Evolutionary conservation across 2,329 filamentous ascomycete species (phyloP).

Genomic region (Didymella exigua): DNA sequence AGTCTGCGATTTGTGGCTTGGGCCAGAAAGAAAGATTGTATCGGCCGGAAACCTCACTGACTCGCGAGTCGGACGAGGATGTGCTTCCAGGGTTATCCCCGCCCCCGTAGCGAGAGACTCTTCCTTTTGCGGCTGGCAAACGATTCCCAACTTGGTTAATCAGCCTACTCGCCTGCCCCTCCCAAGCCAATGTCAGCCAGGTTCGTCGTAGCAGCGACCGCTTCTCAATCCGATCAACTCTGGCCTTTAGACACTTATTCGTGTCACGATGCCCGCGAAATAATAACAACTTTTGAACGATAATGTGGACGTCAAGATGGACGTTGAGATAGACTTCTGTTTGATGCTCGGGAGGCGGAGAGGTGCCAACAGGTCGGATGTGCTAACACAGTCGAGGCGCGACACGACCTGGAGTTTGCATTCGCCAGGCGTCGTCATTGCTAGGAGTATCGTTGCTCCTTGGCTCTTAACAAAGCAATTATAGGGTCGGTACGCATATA

Average conservation of each 20-base stretch:
- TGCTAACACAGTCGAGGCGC: constrained; percentile 9
- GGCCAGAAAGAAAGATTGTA: constrained; percentile 12
- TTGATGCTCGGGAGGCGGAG: constrained; percentile 11
- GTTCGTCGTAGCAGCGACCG: constrained; percentile 8
- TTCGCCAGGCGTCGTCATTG: constrained; percentile 5
- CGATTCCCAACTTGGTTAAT: constrained; percentile 2
- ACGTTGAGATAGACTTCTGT: constrained; percentile 17
- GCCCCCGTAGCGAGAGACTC: background rate
- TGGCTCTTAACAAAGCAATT: constrained; percentile 25
- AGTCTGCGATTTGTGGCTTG: background rate
- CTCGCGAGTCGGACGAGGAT: constrained; percentile 14
- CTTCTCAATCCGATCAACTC: background rate
- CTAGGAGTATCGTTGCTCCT: constrained; percentile 24
- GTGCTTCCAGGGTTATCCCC: constrained; percentile 15
- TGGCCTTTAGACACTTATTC: background rate
- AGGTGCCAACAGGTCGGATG: constrained; percentile 15
- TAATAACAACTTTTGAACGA: background rate
- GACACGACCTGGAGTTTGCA: constrained; percentile 8
- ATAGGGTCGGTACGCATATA: constrained; percentile 23
- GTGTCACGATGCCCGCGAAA: background rate
- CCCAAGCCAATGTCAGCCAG: constrained; percentile 9
- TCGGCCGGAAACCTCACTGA: constrained; percentile 15
- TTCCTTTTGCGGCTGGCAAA: constrained; percentile 2
- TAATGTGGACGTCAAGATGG: background rate
- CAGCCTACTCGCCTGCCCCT: constrained; percentile 8